A percentile compares a stretch with the other conserved stretches of the same genome.
These are phyloP conservation scores for Violaceomyces palustris DNA, from an alignment of 1,284 basidiomycete genomes.

Conservation along the genomic window DNA sequence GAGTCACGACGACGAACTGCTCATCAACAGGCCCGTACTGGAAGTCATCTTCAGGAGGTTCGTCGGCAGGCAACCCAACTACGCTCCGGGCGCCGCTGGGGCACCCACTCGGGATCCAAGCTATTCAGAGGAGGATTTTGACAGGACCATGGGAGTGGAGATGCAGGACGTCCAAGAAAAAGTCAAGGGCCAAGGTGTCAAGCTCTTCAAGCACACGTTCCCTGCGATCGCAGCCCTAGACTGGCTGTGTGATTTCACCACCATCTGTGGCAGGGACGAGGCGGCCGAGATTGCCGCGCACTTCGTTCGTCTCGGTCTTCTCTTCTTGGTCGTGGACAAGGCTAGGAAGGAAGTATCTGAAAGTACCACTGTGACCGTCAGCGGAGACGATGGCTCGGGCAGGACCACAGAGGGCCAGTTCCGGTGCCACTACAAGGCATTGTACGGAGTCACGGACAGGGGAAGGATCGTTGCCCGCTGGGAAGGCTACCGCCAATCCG, in stretches of 20 bases:
- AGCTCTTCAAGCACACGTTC: constrained; percentile 75
- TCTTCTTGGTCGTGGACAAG: constrained; percentile 66
- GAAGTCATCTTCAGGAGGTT: constrained; percentile 93
- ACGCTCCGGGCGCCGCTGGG: constrained; percentile 1
- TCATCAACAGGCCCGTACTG: constrained; percentile 86
- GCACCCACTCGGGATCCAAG: not conserved
- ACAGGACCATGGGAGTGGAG: constrained; percentile 57
- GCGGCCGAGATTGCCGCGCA: constrained; percentile 95
- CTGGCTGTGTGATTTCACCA: constrained; percentile 97
- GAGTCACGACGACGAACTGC: constrained; percentile 90
- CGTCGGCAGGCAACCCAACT: constrained; percentile 62
- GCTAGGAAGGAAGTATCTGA: constrained; percentile 47
- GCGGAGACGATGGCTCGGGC: constrained; percentile 39
- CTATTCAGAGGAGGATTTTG: constrained; percentile 40
- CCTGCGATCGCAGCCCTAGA: constrained; percentile 79
- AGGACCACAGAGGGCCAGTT: constrained; percentile 62
- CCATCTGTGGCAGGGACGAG: constrained; percentile 90
- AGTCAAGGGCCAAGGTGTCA: constrained; percentile 65
- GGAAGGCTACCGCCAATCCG: constrained; percentile 5
- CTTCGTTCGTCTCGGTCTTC: constrained; percentile 90
- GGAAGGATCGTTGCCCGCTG: constrained; percentile 78
- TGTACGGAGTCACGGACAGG: constrained; percentile 89
- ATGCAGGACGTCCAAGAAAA: constrained; percentile 65
- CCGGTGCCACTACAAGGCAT: constrained; percentile 85
- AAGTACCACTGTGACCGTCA: constrained; percentile 30